phyloP scores from a whole-genome alignment of 2,329 filamentous ascomycete species.

The Ophiocordyceps camponoti-rufipedis region DNA sequence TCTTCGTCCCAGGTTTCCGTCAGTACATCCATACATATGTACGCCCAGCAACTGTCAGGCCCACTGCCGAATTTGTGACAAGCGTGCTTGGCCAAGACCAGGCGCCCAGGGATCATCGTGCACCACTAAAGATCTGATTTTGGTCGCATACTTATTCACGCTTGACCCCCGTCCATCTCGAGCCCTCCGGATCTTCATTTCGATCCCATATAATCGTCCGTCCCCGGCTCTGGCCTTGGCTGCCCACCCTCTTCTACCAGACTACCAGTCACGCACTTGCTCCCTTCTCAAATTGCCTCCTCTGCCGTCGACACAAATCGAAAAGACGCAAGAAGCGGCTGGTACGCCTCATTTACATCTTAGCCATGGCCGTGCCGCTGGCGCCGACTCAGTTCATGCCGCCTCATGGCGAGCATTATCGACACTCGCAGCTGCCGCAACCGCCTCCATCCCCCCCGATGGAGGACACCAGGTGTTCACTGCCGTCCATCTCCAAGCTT shows the following conservation, averaged over 20 bases:
- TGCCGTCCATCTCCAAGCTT: constrained; percentile 87
- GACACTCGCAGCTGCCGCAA: constrained; percentile 33
- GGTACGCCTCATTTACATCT: neutral
- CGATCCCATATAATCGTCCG: constrained; percentile 2
- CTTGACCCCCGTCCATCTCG: constrained; percentile 1
- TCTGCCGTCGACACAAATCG: neutral
- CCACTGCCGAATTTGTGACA: constrained; percentile 7
- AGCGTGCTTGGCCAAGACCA: constrained; percentile 2
- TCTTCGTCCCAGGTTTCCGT: constrained; percentile 4
- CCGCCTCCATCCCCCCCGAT: constrained; percentile 58
- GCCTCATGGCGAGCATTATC: constrained; percentile 6
- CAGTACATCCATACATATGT: neutral
- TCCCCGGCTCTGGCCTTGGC: neutral
- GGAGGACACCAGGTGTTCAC: constrained; percentile 64
- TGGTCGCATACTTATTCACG: constrained; percentile 5
- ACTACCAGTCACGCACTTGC: neutral
- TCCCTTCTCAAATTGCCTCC: neutral
- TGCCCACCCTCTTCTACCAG: neutral
- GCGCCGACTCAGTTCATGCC: constrained; percentile 11
- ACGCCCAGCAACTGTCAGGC: constrained; percentile 2
- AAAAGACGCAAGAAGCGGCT: neutral
- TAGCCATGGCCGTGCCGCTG: constrained; percentile 9
- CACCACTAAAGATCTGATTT: constrained; percentile 8
- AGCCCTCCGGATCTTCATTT: neutral
- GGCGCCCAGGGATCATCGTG: constrained; percentile 2